Evolutionary conservation across 805 yeast species (phyloP).

Genomic region (Saccharomycopsis malanga): DNA sequence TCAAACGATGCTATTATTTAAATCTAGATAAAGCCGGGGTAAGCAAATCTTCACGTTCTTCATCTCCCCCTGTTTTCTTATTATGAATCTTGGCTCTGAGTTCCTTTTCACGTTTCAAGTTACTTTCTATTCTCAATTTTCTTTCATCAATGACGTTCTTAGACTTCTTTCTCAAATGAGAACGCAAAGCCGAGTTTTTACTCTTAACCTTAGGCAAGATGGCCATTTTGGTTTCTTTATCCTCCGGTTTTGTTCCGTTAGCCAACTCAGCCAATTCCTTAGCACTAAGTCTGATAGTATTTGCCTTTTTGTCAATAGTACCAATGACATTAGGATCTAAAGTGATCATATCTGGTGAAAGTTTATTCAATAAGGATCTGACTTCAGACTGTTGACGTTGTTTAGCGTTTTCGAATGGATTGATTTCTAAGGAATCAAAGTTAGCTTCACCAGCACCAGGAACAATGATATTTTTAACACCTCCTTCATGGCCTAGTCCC

Average conservation of each 20-base stretch:
- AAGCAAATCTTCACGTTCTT: slow-evolving; percentile 42
- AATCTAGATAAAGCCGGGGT: slow-evolving; percentile 46
- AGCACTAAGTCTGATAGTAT: slow-evolving; percentile 55
- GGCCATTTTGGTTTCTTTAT: slow-evolving; percentile 42
- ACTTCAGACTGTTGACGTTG: slow-evolving; percentile 95
- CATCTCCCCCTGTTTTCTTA: slow-evolving; percentile 1
- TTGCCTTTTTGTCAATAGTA: slow-evolving; percentile 65
- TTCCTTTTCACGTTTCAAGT: slow-evolving; percentile 62
- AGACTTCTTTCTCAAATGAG: slow-evolving; percentile 38
- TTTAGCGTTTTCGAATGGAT: slow-evolving; percentile 85
- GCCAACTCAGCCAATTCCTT: slow-evolving; percentile 44
- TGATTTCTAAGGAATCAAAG: slow-evolving; percentile 85
- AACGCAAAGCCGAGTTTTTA: slow-evolving; percentile 77
- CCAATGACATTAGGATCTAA: slow-evolving; percentile 88
- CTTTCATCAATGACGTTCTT: slow-evolving; percentile 27
- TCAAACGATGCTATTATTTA: too few relatives aligned
- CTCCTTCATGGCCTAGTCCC: slow-evolving; percentile 76
- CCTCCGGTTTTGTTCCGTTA: slow-evolving; percentile 28
- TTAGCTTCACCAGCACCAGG: slow-evolving; percentile 99
- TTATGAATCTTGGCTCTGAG: slow-evolving; percentile 44
- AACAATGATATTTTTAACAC: slow-evolving; percentile 76
- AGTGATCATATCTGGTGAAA: slow-evolving; percentile 87
- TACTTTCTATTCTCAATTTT: slow-evolving; percentile 32
- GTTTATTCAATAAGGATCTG: slow-evolving; percentile 72
- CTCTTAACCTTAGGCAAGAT: slow-evolving; percentile 66